These are phyloP conservation scores for Brasenia schreberi DNA, from an alignment of 164 flowering plant species.

Conservation along the genomic window DNA sequence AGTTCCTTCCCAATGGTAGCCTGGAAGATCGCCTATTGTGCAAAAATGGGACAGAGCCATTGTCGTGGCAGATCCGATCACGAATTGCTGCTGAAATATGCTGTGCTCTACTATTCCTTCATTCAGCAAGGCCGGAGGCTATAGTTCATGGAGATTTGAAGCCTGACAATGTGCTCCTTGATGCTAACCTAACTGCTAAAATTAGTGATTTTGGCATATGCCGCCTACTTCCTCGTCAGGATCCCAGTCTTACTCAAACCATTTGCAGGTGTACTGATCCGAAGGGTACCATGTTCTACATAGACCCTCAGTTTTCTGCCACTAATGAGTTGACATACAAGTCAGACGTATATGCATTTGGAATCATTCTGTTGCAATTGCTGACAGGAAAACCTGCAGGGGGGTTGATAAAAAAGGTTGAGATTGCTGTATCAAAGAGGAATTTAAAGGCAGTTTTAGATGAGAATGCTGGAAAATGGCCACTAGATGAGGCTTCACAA, in stretches of 20 bases:
- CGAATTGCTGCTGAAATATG: conserved; percentile 43
- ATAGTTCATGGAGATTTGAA: conserved; percentile 31
- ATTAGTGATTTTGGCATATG: conserved; percentile 27
- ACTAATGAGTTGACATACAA: conserved; percentile 1
- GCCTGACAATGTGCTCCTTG: conserved; percentile 44
- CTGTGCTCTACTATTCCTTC: conserved; percentile 41
- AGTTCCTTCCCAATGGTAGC: conserved; percentile 76
- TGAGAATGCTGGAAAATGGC: conserved; percentile 46
- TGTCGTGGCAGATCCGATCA: conserved; percentile 42
- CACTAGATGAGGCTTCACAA: conserved; percentile 37
- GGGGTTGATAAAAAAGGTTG: conserved; percentile 18
- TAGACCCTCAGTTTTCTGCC: conserved; percentile 67
- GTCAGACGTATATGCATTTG: conserved; percentile 36
- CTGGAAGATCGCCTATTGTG: conserved; percentile 73
- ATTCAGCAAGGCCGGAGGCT: conserved; percentile 35
- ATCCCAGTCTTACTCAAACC: conserved; percentile 5
- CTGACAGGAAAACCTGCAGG: conserved; percentile 38
- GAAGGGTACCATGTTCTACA: conserved; percentile 55
- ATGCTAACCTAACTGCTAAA: conserved; percentile 38
- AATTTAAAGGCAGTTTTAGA: conserved; percentile 21
- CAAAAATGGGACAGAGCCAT: conserved; percentile 12
- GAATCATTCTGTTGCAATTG: conserved; percentile 39
- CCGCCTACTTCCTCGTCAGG: conserved; percentile 20
- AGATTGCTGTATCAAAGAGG: conserved; percentile 5
- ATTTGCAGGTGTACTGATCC: conserved; percentile 33